A percentile compares a stretch with the other conserved stretches of the same genome.
Conservation (phyloP, 129 eudicot genomes). For the Escallonia rubra region DNA sequence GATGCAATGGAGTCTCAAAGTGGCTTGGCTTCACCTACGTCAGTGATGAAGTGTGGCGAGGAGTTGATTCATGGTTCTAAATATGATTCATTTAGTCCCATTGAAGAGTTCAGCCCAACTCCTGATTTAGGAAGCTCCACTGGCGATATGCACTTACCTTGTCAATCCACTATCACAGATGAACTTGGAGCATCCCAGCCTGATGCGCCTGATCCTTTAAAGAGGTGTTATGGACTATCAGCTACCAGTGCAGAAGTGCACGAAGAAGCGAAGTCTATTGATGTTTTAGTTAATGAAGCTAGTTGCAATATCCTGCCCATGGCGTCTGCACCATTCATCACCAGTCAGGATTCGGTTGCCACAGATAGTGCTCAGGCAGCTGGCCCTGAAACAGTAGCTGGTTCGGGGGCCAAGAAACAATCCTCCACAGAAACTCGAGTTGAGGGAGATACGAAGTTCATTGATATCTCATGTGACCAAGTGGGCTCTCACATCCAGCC, state of each 20-base stretch:
- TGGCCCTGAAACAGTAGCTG: too few relatives aligned
- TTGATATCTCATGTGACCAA: not conserved
- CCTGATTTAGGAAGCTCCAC: conserved; percentile 59
- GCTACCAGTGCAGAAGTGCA: conserved; percentile 26
- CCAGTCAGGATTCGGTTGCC: too few relatives aligned
- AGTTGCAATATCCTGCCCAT: too few relatives aligned
- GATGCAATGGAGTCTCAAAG: conserved; percentile 94
- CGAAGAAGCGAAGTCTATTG: conserved; percentile 31
- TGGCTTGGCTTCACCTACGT: conserved; percentile 76
- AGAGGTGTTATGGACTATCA: conserved; percentile 3
- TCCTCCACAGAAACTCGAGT: not conserved
- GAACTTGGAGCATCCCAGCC: too few relatives aligned
- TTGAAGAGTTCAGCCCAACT: conserved; percentile 61
- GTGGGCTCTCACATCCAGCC: not conserved
- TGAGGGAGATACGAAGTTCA: not conserved
- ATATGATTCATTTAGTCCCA: conserved; percentile 51
- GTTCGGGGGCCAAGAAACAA: too few relatives aligned
- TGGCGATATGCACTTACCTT: conserved; percentile 44
- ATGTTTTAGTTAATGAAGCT: not conserved
- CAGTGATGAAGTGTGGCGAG: conserved; percentile 63
- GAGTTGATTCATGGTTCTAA: not conserved
- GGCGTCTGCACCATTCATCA: too few relatives aligned
- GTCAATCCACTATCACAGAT: conserved; percentile 6
- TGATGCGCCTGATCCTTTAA: too few relatives aligned
- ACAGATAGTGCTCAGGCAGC: too few relatives aligned